phyloP scores from a whole-genome alignment of 1,284 basidiomycete species.

The Cutaneotrichosporon sp. region DNA sequence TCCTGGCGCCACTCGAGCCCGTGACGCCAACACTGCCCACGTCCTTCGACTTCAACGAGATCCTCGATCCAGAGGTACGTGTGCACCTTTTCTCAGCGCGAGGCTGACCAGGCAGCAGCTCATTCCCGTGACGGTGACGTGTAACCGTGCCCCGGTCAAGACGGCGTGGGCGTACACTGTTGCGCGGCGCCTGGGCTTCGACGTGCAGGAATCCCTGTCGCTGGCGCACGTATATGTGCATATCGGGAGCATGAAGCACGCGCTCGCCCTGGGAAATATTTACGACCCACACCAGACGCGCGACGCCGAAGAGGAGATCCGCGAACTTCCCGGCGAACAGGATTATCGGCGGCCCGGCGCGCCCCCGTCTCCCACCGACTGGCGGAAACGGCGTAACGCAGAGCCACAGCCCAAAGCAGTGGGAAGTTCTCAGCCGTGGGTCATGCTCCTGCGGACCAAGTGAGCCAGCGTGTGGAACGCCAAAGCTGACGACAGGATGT shows the following conservation, averaged over 20 bases:
- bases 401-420: slow-evolving; percentile 47
- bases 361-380: not conserved
- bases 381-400: slow-evolving; percentile 8
- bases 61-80: slow-evolving; percentile 36
- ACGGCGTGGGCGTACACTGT: slow-evolving; percentile 85
- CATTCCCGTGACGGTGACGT: slow-evolving; percentile 57
- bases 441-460: slow-evolving; percentile 82
- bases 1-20: slow-evolving; percentile 1
- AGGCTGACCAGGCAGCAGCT: slow-evolving; percentile 53
- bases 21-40: not conserved
- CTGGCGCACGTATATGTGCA: slow-evolving; percentile 70
- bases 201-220: slow-evolving; percentile 71
- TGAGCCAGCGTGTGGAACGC: slow-evolving; percentile 46
- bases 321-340: slow-evolving; percentile 34
- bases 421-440: slow-evolving; percentile 78
- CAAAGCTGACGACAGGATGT: slow-evolving; percentile 9
- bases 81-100: not conserved
- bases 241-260: slow-evolving; percentile 78
- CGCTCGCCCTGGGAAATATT: slow-evolving; percentile 68
- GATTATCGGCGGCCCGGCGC: slow-evolving; percentile 11
- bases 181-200: slow-evolving; percentile 77
- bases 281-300: slow-evolving; percentile 50
- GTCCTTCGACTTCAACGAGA: slow-evolving; percentile 32
- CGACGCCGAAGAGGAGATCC: slow-evolving; percentile 42
- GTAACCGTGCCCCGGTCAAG: slow-evolving; percentile 92